These are phyloP conservation scores for Typha latifolia DNA, from an alignment of 176 grass and related monocot genomes.

Conservation along the genomic window DNA sequence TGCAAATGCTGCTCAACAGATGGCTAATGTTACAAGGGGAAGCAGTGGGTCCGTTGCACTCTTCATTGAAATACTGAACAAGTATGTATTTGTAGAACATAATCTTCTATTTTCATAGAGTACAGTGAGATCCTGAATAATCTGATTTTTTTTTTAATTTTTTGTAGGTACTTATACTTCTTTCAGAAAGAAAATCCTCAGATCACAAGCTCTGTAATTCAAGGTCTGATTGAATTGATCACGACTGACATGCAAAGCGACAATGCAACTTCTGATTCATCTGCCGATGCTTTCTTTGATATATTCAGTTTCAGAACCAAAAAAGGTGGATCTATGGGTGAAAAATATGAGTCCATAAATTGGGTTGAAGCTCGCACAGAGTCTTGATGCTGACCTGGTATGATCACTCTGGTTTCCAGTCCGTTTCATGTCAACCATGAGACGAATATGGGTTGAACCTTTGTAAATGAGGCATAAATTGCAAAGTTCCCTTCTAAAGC, in stretches of 20 bases:
- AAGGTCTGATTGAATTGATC: constrained; percentile 95
- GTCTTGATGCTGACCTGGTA: not conserved
- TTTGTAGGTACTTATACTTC: constrained; percentile 92
- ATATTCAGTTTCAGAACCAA: constrained; percentile 94
- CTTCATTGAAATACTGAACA: constrained; percentile 99
- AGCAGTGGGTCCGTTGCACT: constrained; percentile 64
- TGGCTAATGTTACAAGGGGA: constrained; percentile 78
- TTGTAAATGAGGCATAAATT: constrained; percentile 1
- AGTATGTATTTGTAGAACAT: constrained; percentile 36
- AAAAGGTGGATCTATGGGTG: constrained; percentile 76
- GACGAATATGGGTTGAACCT: not conserved
- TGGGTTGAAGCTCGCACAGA: not conserved
- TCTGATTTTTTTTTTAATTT: not conserved
- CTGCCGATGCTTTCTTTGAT: constrained; percentile 77
- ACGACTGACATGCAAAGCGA: constrained; percentile 80
- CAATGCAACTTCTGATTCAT: constrained; percentile 41
- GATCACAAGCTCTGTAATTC: constrained; percentile 73
- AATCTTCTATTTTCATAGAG: constrained; percentile 15
- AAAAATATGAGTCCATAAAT: constrained; percentile 87
- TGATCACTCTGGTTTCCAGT: not conserved
- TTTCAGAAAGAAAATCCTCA: constrained; percentile 97
- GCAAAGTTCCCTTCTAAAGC: not conserved
- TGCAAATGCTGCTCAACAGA: constrained; percentile 92
- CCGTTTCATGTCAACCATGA: not conserved
- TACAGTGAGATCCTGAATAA: not conserved